These are phyloP conservation scores for Raphanus raphanistrum DNA, from an alignment of 345 rosid genomes.

Conservation along the genomic window DNA sequence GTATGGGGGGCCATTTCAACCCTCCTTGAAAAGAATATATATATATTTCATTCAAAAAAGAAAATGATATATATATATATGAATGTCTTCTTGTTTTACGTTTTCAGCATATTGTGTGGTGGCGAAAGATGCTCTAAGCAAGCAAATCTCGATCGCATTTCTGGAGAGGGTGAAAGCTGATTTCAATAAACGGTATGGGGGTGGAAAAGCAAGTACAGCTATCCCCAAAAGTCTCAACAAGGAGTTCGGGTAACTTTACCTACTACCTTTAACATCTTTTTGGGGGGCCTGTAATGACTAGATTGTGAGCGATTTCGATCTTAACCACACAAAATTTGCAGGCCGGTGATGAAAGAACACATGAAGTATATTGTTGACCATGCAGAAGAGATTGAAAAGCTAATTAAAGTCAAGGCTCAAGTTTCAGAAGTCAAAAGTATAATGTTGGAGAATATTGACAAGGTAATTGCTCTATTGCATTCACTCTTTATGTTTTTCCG, in stretches of 20 bases:
- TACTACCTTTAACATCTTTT: not conserved
- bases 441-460: constrained; percentile 94
- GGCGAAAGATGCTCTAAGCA: constrained; percentile 87
- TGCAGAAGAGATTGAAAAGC: constrained; percentile 90
- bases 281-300: not conserved
- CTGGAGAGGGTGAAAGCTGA: constrained; percentile 91
- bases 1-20: not conserved
- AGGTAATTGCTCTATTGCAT: constrained; percentile 44
- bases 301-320: not conserved
- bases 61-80: constrained; percentile 19
- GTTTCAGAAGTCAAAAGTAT: constrained; percentile 96
- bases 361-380: constrained; percentile 95
- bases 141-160: constrained; percentile 89
- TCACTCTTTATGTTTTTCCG: constrained; percentile 19
- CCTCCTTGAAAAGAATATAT: constrained; percentile 15
- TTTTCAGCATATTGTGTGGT: constrained; percentile 91
- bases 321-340: constrained; percentile 36
- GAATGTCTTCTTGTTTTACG: not conserved
- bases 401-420: constrained; percentile 95
- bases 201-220: constrained; percentile 96
- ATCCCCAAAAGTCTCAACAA: constrained; percentile 88
- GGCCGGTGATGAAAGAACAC: constrained; percentile 94
- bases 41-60: no score
- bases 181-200: constrained; percentile 87
- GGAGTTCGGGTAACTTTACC: constrained; percentile 82